These are phyloP conservation scores for Agrocybe chaxingu DNA, from an alignment of 768 basidiomycete genomes.

Conservation along the genomic window DNA sequence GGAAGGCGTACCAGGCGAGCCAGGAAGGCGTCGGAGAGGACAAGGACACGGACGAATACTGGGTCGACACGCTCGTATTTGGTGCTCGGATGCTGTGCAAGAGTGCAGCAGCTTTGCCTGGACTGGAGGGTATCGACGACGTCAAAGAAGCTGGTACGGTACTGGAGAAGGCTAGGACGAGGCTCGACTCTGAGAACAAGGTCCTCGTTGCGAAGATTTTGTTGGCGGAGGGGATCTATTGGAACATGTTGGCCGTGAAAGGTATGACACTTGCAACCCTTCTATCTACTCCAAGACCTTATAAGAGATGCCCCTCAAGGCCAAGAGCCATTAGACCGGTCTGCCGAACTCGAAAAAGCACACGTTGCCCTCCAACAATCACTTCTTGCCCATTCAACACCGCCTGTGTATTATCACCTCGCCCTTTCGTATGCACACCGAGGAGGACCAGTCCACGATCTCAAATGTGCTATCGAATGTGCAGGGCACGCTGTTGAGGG, in stretches of 20 bases:
- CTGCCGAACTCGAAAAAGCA: conserved; percentile 54
- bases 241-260: conserved; percentile 63
- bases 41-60: conserved; percentile 63
- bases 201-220: conserved; percentile 57
- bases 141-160: conserved; percentile 59
- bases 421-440: conserved; percentile 67
- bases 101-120: conserved; percentile 25
- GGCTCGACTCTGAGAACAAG: conserved; percentile 46
- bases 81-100: conserved; percentile 78
- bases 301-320: conserved; percentile 36
- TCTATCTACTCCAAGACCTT: not conserved
- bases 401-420: conserved; percentile 74
- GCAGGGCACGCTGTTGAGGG: conserved; percentile 74
- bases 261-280: conserved; percentile 37
- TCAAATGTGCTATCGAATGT: conserved; percentile 63
- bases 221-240: conserved; percentile 72
- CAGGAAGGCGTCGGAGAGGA: conserved; percentile 39
- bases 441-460: conserved; percentile 53
- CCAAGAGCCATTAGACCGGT: conserved; percentile 60
- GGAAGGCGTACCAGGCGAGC: conserved; percentile 73
- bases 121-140: conserved; percentile 51
- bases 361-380: conserved; percentile 49
- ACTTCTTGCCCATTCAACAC: conserved; percentile 42
- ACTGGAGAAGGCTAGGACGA: conserved; percentile 56
- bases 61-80: conserved; percentile 75